Percentiles rank a stretch among this genome's conserved stretches.
phyloP scores from a whole-genome alignment of 441 rosid genomes.

The Brassica balearica region DNA sequence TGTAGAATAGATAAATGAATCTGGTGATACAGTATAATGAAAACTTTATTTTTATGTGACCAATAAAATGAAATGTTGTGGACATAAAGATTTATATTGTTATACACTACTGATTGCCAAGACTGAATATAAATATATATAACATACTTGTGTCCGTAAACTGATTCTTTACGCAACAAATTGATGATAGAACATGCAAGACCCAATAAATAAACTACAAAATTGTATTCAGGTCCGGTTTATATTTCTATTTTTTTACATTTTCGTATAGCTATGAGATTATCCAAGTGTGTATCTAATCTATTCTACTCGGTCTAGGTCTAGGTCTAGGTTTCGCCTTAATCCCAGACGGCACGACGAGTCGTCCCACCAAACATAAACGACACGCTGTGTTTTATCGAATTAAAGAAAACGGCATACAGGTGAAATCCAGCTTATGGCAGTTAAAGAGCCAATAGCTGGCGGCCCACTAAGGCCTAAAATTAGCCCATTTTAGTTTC shows the following conservation, averaged over 20 bases:
- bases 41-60: background rate
- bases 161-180: background rate
- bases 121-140: too few relatives aligned
- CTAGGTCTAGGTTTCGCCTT: background rate
- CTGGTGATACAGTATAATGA: background rate
- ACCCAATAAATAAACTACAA: background rate
- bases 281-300: background rate
- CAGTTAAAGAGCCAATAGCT: conserved; percentile 6
- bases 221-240: background rate
- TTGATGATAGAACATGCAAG: background rate
- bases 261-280: background rate
- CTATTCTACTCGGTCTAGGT: background rate
- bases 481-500: conserved; percentile 26
- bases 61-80: background rate
- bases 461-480: conserved; percentile 26
- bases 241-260: background rate
- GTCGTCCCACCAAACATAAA: background rate
- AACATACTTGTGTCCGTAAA: background rate
- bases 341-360: background rate
- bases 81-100: background rate
- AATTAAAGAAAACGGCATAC: conserved; percentile 5
- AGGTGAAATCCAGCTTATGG: background rate
- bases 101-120: too few relatives aligned
- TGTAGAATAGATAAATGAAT: background rate
- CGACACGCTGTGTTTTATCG: background rate